Percentiles rank a stretch among this genome's conserved stretches.
Conservation (phyloP, 345 rosid species). For the Aquilaria malaccensis region DNA sequence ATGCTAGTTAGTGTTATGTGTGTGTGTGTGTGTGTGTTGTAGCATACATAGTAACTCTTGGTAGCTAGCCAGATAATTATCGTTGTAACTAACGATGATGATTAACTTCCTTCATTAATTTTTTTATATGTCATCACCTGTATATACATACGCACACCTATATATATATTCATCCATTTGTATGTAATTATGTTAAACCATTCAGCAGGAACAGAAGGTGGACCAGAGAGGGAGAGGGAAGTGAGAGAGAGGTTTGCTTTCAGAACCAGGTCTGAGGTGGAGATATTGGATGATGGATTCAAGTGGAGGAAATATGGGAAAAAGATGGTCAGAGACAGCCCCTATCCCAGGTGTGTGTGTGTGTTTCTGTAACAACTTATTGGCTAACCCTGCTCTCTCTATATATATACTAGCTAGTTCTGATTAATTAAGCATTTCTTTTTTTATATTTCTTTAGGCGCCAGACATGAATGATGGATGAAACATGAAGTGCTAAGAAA, state of each 20-base stretch:
- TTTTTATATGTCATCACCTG: background rate
- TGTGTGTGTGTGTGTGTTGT: background rate
- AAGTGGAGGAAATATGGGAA: slow-evolving; percentile 98
- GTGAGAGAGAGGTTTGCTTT: slow-evolving; percentile 63
- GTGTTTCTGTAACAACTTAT: background rate
- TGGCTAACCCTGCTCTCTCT: no score
- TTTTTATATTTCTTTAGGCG: no score
- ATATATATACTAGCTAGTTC: no score
- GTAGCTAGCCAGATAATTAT: background rate
- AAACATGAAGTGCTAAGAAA: no score
- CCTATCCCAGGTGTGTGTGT: slow-evolving; percentile 67
- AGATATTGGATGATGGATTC: slow-evolving; percentile 82
- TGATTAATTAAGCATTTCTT: no score
- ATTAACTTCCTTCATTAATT: background rate
- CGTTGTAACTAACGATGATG: background rate
- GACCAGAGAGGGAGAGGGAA: slow-evolving; percentile 28
- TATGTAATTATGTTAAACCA: no score
- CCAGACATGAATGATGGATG: no score
- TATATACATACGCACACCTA: background rate
- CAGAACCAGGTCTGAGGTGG: slow-evolving; percentile 71
- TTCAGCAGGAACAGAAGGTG: slow-evolving; percentile 12
- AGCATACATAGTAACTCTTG: background rate
- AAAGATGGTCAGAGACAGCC: slow-evolving; percentile 94
- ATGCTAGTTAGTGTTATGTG: slow-evolving; percentile 10
- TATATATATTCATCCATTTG: background rate